Conservation (phyloP, 768 basidiomycete species). For the Pholiota microspora region DNA sequence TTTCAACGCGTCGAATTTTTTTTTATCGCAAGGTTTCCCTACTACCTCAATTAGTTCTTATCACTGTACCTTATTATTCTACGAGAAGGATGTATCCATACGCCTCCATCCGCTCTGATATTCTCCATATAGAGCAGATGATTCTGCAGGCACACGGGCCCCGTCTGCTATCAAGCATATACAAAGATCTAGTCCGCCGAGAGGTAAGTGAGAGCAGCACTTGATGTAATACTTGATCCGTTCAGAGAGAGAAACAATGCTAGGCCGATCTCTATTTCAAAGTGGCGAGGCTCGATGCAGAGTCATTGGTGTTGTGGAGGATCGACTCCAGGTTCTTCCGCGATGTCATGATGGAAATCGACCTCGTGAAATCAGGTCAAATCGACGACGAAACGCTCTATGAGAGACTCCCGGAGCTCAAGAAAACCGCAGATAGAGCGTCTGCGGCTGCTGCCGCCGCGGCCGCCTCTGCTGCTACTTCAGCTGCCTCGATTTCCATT, state of each 20-base stretch:
- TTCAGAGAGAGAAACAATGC: too few species aligned
- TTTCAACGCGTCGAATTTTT: too few species aligned
- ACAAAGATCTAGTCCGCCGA: background rate
- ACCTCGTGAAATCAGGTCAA: background rate
- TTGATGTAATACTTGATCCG: too few species aligned
- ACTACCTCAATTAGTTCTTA: too few species aligned
- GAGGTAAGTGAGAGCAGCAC: background rate
- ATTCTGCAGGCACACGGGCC: background rate
- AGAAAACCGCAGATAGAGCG: background rate
- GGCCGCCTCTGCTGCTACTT: background rate
- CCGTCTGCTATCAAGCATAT: background rate
- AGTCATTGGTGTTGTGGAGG: background rate
- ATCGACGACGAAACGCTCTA: background rate
- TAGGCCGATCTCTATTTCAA: background rate
- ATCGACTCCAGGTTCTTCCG: background rate
- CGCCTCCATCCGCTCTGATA: background rate
- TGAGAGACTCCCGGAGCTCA: background rate
- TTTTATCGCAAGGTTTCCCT: too few species aligned
- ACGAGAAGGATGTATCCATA: background rate
- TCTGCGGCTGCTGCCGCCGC: background rate
- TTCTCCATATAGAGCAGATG: background rate
- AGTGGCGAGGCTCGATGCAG: background rate
- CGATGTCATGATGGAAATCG: background rate
- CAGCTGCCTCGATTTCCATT: background rate
- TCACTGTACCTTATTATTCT: too few species aligned